Conservation (phyloP, 108 stramenopile species). For the Skeletonema grethae region DNA sequence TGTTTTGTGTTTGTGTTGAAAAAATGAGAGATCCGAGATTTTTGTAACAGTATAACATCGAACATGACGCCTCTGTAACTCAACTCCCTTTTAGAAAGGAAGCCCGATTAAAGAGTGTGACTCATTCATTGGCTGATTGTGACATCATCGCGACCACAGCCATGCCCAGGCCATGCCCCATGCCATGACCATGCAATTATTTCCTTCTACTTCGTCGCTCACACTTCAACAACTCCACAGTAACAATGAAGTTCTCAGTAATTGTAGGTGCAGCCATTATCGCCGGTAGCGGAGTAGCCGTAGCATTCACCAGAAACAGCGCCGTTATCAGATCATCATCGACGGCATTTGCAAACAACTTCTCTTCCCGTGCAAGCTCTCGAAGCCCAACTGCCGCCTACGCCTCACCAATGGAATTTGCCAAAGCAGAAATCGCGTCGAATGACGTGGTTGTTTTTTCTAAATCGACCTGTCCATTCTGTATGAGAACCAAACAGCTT, state of each 20-base stretch:
- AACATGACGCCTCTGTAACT: too few relatives aligned
- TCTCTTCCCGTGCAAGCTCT: constrained; percentile 7
- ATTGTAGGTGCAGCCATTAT: constrained; percentile 4
- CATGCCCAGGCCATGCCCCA: too few relatives aligned
- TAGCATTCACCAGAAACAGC: constrained; percentile 8
- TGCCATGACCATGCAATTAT: not conserved
- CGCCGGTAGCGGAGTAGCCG: constrained; percentile 17
- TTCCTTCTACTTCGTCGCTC: not conserved
- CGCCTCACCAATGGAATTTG: constrained; percentile 55
- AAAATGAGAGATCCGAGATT: too few relatives aligned
- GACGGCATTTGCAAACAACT: constrained; percentile 2
- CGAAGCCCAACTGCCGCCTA: constrained; percentile 14
- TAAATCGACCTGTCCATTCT: constrained; percentile 78
- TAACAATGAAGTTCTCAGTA: constrained; percentile 25
- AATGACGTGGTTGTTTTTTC: constrained; percentile 70
- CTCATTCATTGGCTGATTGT: not conserved
- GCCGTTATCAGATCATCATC: constrained; percentile 9
- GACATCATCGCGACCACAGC: too few relatives aligned
- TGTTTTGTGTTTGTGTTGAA: too few relatives aligned
- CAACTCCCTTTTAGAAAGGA: not conserved
- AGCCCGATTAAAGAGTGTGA: not conserved
- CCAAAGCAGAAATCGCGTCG: constrained; percentile 73
- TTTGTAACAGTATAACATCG: too few relatives aligned
- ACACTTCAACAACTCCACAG: too few relatives aligned
- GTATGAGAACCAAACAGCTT: constrained; percentile 65